Conservation (phyloP, 495 filamentous ascomycete genomes). For the Aspergillus homomorphus region DNA sequence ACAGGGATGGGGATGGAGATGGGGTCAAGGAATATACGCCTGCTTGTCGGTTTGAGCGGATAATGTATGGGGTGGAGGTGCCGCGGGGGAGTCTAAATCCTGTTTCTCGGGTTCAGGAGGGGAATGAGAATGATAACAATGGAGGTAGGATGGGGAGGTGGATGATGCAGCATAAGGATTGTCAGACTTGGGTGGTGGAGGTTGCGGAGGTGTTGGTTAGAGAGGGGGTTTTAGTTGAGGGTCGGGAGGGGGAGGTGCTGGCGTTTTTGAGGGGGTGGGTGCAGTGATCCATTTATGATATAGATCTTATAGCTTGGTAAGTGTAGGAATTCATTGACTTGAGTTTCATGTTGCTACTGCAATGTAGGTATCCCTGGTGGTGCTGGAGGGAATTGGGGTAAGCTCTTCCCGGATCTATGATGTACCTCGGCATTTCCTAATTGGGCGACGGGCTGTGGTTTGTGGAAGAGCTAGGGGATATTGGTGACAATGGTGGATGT, state of each 20-base stretch:
- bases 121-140: no score
- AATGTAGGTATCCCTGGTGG: no score
- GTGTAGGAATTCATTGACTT: no score
- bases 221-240: neutral
- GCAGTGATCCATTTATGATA: no score
- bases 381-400: no score
- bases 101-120: slow-evolving; percentile 4
- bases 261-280: neutral
- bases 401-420: no score
- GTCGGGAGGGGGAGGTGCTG: neutral
- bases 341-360: no score
- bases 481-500: no score
- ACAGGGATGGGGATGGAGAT: slow-evolving; percentile 22
- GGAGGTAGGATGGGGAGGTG: slow-evolving; percentile 7
- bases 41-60: slow-evolving; percentile 22
- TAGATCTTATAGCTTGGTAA: no score
- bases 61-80: slow-evolving; percentile 11
- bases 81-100: slow-evolving; percentile 10
- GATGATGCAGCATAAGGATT: slow-evolving; percentile 21
- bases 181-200: slow-evolving; percentile 20
- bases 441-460: neutral
- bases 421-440: neutral
- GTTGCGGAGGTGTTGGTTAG: neutral
- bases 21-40: slow-evolving; percentile 14
- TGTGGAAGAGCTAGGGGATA: no score